Conservation (phyloP, 2,329 filamentous ascomycete genomes). For the Diaporthe eres region DNA sequence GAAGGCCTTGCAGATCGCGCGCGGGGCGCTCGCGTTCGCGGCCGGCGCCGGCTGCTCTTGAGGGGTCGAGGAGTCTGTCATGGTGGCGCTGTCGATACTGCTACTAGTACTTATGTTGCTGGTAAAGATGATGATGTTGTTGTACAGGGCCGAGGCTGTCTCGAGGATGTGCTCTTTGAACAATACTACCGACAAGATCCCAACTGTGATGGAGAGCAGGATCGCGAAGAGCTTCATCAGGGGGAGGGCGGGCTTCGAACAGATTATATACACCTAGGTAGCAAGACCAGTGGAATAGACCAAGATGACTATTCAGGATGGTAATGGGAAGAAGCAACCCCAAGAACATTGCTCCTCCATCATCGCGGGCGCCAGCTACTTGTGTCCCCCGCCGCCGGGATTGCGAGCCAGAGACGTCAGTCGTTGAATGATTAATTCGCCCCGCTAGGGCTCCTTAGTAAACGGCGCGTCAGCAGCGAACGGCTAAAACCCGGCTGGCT, state of each 20-base stretch:
- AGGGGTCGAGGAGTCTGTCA: conserved; percentile 34
- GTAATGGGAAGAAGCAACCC: background rate
- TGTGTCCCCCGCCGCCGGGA: background rate
- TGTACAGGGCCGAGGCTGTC: conserved; percentile 45
- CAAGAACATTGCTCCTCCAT: conserved; percentile 5
- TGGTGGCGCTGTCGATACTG: conserved; percentile 35
- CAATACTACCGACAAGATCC: conserved; percentile 53
- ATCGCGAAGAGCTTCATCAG: conserved; percentile 57
- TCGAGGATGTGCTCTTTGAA: conserved; percentile 51
- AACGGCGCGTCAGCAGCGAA: conserved; percentile 29
- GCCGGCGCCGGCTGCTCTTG: conserved; percentile 48
- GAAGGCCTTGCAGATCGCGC: conserved; percentile 87
- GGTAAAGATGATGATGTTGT: background rate
- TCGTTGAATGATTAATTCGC: conserved; percentile 17
- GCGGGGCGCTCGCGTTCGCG: conserved; percentile 75
- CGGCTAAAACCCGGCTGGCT: conserved; percentile 13
- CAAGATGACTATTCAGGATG: conserved; percentile 3
- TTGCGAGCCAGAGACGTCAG: background rate
- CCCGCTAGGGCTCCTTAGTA: conserved; percentile 29
- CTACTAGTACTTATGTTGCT: conserved; percentile 38
- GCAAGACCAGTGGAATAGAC: too few species aligned
- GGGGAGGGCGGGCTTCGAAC: conserved; percentile 1
- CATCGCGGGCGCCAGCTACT: background rate
- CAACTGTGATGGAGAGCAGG: conserved; percentile 55
- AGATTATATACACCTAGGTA: background rate